Percentiles rank a stretch among this genome's conserved stretches.
These are phyloP conservation scores for Trametes cubensis DNA, from an alignment of 768 basidiomycete species.

Conservation along the genomic window DNA sequence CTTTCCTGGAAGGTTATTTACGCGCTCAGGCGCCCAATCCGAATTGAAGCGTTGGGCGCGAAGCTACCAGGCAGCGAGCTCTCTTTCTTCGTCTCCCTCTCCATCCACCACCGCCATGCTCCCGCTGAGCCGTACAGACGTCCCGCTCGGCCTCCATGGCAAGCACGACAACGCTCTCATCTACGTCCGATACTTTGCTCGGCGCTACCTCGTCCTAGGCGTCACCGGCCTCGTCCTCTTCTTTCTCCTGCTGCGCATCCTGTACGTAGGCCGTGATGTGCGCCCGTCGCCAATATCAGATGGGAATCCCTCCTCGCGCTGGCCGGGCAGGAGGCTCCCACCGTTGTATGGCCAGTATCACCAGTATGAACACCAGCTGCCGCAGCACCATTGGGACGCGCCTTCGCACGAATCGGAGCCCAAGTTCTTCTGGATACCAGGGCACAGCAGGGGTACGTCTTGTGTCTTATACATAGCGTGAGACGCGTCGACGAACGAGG, in stretches of 20 bases:
- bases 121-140: constrained; percentile 5
- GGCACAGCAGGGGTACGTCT: constrained; percentile 24
- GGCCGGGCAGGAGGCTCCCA: constrained; percentile 22
- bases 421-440: constrained; percentile 27
- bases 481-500: neutral
- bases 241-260: constrained; percentile 11
- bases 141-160: neutral
- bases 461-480: neutral
- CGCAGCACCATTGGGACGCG: constrained; percentile 31
- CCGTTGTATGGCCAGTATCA: constrained; percentile 34
- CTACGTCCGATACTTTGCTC: constrained; percentile 13
- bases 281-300: neutral
- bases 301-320: neutral
- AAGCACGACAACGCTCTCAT: constrained; percentile 3
- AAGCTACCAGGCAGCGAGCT: neutral
- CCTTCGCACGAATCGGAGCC: constrained; percentile 21
- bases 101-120: constrained; percentile 13
- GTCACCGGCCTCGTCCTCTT: constrained; percentile 13
- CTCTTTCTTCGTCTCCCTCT: neutral
- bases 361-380: constrained; percentile 32
- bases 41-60: no score
- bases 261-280: constrained; percentile 1
- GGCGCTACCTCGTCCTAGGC: constrained; percentile 14
- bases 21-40: neutral
- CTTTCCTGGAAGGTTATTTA: neutral